Conservation (phyloP, 176 grass and related monocot genomes). For the Typha latifolia region DNA sequence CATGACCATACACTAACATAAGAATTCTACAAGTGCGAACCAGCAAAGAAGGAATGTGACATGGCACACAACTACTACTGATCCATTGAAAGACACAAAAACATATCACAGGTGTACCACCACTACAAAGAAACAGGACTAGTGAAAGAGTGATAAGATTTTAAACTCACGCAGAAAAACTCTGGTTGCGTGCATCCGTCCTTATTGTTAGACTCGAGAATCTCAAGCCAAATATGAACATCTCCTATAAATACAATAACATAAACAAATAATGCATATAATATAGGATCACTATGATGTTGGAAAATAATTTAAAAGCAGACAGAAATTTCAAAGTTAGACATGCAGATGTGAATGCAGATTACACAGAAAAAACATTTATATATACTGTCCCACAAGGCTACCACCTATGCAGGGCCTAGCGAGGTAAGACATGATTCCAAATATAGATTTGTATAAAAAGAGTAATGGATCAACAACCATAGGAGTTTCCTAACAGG, state of each 20-base stretch:
- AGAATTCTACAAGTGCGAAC: no score
- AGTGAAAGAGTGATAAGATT: constrained; percentile 7
- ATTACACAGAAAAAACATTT: no score
- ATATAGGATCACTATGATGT: constrained; percentile 17
- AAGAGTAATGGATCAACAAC: neutral
- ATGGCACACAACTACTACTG: no score
- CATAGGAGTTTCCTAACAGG: neutral
- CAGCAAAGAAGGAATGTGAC: no score
- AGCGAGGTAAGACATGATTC: no score
- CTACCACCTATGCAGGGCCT: no score
- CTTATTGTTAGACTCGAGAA: constrained; percentile 72
- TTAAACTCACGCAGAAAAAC: constrained; percentile 55
- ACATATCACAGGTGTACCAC: constrained; percentile 13
- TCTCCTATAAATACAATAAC: constrained; percentile 43
- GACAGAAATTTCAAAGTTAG: neutral
- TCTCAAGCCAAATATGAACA: constrained; percentile 74
- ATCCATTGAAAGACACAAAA: constrained; percentile 5
- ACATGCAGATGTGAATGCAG: no score
- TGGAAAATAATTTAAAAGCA: constrained; percentile 20
- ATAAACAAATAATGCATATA: constrained; percentile 25
- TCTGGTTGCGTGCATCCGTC: constrained; percentile 75
- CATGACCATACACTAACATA: no score
- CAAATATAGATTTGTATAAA: neutral
- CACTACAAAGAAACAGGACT: constrained; percentile 17
- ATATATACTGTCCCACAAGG: no score